Evolutionary conservation across 2,329 filamentous ascomycete species (phyloP), one percentile per base, ranked within the genome.

Genomic region (Colletotrichum neosansevieriae): DNA sequence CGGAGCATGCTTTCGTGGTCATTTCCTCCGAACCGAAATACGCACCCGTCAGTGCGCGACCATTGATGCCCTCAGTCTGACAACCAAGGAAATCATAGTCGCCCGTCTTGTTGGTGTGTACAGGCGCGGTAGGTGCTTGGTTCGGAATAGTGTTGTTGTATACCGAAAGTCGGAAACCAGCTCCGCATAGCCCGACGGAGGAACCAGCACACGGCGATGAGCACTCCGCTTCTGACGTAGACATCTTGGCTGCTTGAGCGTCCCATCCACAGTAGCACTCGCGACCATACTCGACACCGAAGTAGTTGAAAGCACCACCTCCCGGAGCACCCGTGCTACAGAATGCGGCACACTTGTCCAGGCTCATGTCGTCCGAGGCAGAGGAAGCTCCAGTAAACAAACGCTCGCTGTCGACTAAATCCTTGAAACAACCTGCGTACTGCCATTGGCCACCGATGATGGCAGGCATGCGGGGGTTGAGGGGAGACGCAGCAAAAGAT

Each of bases 381-480:
- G 58, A 64, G 12, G 19, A 71, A 2, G 61, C 47, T 9, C 63
- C 64, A 0, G n/a, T 42, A 5, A 75, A 56, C 4, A 71, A 67
- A 1, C 73, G 64, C 12, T 32, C 40, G n/a, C 45, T 40, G 67
- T 74, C 60, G 50, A 73, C 61, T 17, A 74, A 69, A 58, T 75
- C 72, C 10, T 70, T 60, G 64, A 74, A 73, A 58, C 75, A 75
- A 29, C 74, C 73, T 17, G 70, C 45, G 51, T 74, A 75, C 34
- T 68, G 40, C 72, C 73, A 76, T n/a, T 63, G 47, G 6, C 49
- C 45, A 13, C 59, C 57, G 44, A 73, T 49, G 3, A 65, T 59
- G 3, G 58, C 64, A 6, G 71, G 67, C 58, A 66, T 63, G 32
- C 40, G 65, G 15, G 70, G 58, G n/a, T 73, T 72, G n/a, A 70